Base-by-base conservation (phyloP, 2,329 filamentous ascomycete genomes). In the Cercospora nicotianae region DNA sequence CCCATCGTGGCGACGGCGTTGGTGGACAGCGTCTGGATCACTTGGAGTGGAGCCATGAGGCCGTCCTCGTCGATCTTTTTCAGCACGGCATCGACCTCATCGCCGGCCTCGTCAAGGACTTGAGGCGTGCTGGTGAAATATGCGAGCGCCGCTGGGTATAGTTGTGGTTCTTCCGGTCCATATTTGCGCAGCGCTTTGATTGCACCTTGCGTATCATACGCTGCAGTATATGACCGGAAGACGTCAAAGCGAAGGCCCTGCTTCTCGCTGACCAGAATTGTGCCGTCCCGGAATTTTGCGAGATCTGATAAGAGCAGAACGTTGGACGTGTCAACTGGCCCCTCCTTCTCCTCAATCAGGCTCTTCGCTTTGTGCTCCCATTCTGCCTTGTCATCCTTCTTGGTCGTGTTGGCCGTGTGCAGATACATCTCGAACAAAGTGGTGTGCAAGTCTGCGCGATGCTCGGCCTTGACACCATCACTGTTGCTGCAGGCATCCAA, bases 381-480 rank as follows among this genome's bases (percentile, higher is more conserved):
- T 71, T 90, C 87, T 73, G 91, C 87, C 71, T 90, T 89, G 70
- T 93, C 86, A 36, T 79, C 77, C 79, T 89, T 89, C 75, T 89
- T 91, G 75, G 90, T 90, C 67, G 89, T 91, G 69, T 89, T 91
- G 23, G 94, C 91, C 74, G 93, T 95, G 79, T 96, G 91, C 8
- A 99, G 83, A 77, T 98, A 99, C 91, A 99, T 98, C 79, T 99
- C 96, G 76, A 99, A 98, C 13, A 99, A 80, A 0, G 96, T 97
- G 0, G 94, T 98, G 76, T 95, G 95, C 16, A 99, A 85, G 78
- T 99, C 96, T 1, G 90, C 87, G 70, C 89, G 91, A 77, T 97
- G 91, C 8, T 88, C 86, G 39, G 91, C 85, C 20, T 88, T 88
- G n/a, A 96, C 80, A 23, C 87, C 85, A 20, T 89, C 84, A 67